Conservation (phyloP, 306 rosid species). For the Delonix regia region DNA sequence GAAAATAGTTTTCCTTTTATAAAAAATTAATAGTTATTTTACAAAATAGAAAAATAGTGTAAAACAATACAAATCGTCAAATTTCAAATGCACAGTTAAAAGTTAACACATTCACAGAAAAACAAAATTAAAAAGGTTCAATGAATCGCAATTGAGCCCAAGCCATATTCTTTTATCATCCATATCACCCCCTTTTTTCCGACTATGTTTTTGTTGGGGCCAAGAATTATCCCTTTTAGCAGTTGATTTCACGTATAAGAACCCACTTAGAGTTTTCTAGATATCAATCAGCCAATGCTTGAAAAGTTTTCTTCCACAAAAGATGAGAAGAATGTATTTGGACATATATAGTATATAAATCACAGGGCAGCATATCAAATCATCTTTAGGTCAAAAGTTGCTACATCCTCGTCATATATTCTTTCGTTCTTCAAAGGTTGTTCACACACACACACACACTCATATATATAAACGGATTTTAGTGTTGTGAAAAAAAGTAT, state of each 20-base stretch:
- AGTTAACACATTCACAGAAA: neutral
- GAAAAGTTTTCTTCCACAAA: slow-evolving; percentile 34
- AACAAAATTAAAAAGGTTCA: neutral
- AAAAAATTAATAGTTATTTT: too few relatives aligned
- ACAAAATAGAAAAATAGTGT: too few relatives aligned
- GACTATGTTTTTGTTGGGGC: too few relatives aligned
- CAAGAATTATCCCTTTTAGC: neutral
- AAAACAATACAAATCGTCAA: too few relatives aligned
- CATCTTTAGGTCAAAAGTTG: slow-evolving; percentile 37
- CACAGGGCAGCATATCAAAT: slow-evolving; percentile 38
- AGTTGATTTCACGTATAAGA: slow-evolving; percentile 38
- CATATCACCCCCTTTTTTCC: neutral
- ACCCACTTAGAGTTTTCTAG: slow-evolving; percentile 18
- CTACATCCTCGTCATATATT: slow-evolving; percentile 27
- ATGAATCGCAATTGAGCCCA: neutral
- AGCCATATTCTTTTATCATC: neutral
- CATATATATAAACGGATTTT: slow-evolving; percentile 13
- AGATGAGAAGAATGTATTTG: slow-evolving; percentile 43
- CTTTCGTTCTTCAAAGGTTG: slow-evolving; percentile 39
- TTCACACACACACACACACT: too few relatives aligned
- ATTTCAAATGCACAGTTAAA: too few relatives aligned
- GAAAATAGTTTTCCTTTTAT: too few relatives aligned
- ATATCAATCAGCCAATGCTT: neutral
- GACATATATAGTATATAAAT: slow-evolving; percentile 38
- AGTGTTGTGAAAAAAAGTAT: neutral